These are phyloP conservation scores for Solanum infundibuliforme DNA, from an alignment of 257 asterid species.

Conservation along the genomic window DNA sequence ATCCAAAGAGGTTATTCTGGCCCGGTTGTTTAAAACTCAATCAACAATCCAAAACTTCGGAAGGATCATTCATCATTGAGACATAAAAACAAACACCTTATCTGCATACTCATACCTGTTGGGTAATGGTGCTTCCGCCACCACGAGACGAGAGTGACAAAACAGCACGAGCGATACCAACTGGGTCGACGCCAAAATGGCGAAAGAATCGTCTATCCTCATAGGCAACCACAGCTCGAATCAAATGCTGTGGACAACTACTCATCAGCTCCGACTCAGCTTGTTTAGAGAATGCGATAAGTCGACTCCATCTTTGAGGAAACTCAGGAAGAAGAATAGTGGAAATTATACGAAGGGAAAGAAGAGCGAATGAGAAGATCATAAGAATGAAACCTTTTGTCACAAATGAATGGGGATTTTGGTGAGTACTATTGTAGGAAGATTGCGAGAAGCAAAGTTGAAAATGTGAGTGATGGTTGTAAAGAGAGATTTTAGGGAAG, in stretches of 20 bases:
- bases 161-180: slow-evolving; percentile 21
- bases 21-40: not conserved
- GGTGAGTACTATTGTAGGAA: not conserved
- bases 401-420: not conserved
- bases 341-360: slow-evolving; percentile 17
- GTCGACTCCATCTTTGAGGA: slow-evolving; percentile 18
- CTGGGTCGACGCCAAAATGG: slow-evolving; percentile 22
- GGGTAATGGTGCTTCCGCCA: slow-evolving; percentile 27
- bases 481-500: not conserved
- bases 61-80: slow-evolving; percentile 9
- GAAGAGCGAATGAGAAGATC: slow-evolving; percentile 13
- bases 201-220: slow-evolving; percentile 24
- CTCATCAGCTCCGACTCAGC: slow-evolving; percentile 16
- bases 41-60: not conserved
- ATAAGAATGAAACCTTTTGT: slow-evolving; percentile 12
- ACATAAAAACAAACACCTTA: slow-evolving; percentile 14
- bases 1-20: too few relatives aligned
- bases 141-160: slow-evolving; percentile 21
- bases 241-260: slow-evolving; percentile 10
- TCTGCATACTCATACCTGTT: slow-evolving; percentile 11
- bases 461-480: not conserved
- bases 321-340: slow-evolving; percentile 17
- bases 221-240: slow-evolving; percentile 22
- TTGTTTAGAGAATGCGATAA: slow-evolving; percentile 15
- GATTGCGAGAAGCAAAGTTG: slow-evolving; percentile 3